phyloP scores from a whole-genome alignment of 139 green algal species.

The Tetradesmus lagerheimii region DNA sequence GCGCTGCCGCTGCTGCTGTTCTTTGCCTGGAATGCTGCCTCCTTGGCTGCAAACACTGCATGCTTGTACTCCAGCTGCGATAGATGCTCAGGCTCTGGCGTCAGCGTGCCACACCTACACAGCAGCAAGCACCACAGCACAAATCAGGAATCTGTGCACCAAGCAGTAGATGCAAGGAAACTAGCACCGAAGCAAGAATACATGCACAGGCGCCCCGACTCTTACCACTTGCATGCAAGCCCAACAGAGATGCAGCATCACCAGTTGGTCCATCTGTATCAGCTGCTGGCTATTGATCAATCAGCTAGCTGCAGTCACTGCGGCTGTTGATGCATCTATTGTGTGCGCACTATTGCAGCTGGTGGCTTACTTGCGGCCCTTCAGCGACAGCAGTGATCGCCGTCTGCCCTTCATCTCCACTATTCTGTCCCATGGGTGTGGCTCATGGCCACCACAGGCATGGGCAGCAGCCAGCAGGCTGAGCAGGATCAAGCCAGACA shows the following conservation, averaged over 20 bases:
- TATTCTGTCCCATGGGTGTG: conserved; percentile 13
- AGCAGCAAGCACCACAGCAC: background rate
- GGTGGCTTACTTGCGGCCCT: conserved; percentile 30
- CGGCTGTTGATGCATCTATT: background rate
- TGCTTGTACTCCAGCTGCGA: conserved; percentile 28
- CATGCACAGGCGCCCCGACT: background rate
- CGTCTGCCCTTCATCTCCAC: conserved; percentile 41
- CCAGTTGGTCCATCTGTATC: too few species aligned
- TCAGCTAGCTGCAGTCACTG: background rate
- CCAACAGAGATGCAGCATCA: too few species aligned
- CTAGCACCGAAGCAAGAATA: background rate
- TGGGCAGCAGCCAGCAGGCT: background rate
- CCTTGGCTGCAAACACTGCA: conserved; percentile 39
- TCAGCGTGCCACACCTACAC: conserved; percentile 38
- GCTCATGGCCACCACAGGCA: conserved; percentile 13
- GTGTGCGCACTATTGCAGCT: background rate
- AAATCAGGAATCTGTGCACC: background rate
- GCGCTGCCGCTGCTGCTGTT: background rate
- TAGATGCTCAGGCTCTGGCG: conserved; percentile 11
- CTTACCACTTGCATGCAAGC: too few species aligned
- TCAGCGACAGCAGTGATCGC: conserved; percentile 42
- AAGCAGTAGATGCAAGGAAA: background rate
- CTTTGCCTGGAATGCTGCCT: conserved; percentile 10
- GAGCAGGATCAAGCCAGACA: conserved; percentile 26
- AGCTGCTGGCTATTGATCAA: background rate